Percentiles rank a stretch among this genome's conserved stretches.
Conservation (phyloP, 371 early-diverging fungal genomes). For the Smittium culicis region DNA sequence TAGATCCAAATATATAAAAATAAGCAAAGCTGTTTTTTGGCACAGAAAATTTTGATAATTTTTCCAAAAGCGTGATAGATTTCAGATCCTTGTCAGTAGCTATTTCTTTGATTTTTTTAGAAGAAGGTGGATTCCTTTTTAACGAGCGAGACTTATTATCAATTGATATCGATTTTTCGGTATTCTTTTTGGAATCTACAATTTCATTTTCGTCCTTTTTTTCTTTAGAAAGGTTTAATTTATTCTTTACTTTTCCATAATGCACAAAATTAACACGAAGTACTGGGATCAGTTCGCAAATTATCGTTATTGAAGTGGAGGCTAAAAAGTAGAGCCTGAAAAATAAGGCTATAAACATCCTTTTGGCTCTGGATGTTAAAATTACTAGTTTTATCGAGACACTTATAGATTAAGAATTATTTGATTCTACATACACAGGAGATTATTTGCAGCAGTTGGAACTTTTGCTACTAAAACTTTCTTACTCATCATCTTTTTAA, state of each 20-base stretch:
- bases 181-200: neutral
- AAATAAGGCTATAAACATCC: conserved; percentile 10
- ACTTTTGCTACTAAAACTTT: no score
- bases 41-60: conserved; percentile 30
- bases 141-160: neutral
- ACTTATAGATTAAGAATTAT: no score
- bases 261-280: conserved; percentile 29
- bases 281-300: conserved; percentile 21
- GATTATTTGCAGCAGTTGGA: no score
- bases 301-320: conserved; percentile 16
- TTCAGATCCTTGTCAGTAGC: neutral
- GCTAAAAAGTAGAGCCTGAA: conserved; percentile 14
- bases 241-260: conserved; percentile 22
- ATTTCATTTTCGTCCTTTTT: neutral
- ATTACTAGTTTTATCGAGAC: no score
- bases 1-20: conserved; percentile 44
- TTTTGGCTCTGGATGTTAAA: no score
- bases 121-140: neutral
- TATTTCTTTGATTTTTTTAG: neutral
- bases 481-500: no score
- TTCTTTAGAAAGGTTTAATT: neutral
- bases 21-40: conserved; percentile 52
- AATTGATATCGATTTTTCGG: neutral
- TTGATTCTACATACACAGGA: no score
- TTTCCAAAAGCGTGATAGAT: neutral